Evolutionary conservation across 2,329 filamentous ascomycete genomes (phyloP).

Genomic region (Dactylellina sp.): DNA sequence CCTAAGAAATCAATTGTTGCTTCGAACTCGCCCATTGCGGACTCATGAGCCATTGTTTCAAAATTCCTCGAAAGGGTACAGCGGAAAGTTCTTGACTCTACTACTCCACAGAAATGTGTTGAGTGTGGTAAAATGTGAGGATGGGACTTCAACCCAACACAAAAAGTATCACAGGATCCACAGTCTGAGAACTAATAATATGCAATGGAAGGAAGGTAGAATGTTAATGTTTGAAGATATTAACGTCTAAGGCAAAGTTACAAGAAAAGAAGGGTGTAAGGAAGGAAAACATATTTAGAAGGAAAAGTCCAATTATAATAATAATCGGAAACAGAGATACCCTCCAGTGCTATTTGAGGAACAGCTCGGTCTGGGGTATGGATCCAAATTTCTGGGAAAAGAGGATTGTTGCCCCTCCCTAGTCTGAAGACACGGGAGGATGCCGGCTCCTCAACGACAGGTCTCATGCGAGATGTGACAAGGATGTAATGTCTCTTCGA

Average conservation of each 20-base stretch:
- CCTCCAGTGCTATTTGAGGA: conserved; percentile 47
- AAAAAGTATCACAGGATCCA: conserved; percentile 46
- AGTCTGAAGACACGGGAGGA: conserved; percentile 44
- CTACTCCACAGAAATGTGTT: conserved; percentile 16
- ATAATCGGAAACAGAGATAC: conserved; percentile 29
- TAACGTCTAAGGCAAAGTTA: neutral
- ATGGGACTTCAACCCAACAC: conserved; percentile 23
- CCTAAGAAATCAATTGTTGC: conserved; percentile 53
- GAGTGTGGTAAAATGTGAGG: conserved; percentile 46
- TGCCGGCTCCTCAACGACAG: conserved; percentile 46
- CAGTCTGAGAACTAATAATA: conserved; percentile 5
- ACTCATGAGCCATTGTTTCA: conserved; percentile 34
- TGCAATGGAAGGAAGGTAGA: neutral
- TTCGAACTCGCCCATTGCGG: conserved; percentile 27
- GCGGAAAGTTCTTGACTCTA: too few species aligned
- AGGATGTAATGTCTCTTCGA: conserved; percentile 30
- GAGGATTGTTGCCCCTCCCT: neutral
- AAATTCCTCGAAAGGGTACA: too few species aligned
- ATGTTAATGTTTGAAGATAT: conserved; percentile 19
- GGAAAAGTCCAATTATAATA: conserved; percentile 3
- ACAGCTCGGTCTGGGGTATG: conserved; percentile 8
- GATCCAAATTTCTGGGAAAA: conserved; percentile 30
- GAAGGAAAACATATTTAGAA: conserved; percentile 28
- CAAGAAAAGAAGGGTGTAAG: conserved; percentile 7
- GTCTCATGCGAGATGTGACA: conserved; percentile 44